These are phyloP conservation scores for Adansonia madagascariensis DNA, from an alignment of 441 rosid genomes.

Conservation along the genomic window DNA sequence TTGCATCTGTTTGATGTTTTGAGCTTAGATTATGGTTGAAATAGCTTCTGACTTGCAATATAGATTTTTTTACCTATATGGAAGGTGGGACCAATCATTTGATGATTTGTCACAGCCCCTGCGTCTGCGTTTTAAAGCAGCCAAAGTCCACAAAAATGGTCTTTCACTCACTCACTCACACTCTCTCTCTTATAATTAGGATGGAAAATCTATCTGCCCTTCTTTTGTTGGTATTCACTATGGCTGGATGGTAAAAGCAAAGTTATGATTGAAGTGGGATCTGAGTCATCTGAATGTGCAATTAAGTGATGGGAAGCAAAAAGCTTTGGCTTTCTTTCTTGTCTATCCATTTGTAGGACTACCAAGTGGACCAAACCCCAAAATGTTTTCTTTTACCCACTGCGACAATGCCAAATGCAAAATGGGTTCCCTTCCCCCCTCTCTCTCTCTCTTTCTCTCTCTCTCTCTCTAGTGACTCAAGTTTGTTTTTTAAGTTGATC, in stretches of 20 bases:
- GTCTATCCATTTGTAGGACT: slow-evolving; percentile 24
- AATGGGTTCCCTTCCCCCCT: no score
- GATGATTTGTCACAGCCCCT: slow-evolving; percentile 47
- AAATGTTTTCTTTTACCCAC: slow-evolving; percentile 3
- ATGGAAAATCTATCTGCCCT: slow-evolving; percentile 23
- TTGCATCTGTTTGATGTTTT: not conserved
- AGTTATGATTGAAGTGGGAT: slow-evolving; percentile 47
- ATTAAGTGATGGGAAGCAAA: slow-evolving; percentile 45
- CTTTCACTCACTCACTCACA: no score
- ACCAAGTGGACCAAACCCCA: slow-evolving; percentile 32
- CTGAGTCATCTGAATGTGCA: slow-evolving; percentile 39
- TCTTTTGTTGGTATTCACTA: slow-evolving; percentile 33
- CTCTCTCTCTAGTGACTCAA: no score
- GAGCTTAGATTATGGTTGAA: not conserved
- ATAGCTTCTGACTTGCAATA: slow-evolving; percentile 12
- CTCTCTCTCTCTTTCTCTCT: no score
- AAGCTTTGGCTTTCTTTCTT: slow-evolving; percentile 31
- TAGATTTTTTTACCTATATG: slow-evolving; percentile 10
- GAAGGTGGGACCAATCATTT: slow-evolving; percentile 35
- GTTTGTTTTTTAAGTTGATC: no score
- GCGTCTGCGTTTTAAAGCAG: slow-evolving; percentile 40
- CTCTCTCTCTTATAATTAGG: slow-evolving; percentile 26
- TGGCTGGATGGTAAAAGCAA: slow-evolving; percentile 38
- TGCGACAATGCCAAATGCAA: not conserved
- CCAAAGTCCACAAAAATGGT: slow-evolving; percentile 26